Evolutionary conservation across 1,284 basidiomycete genomes (phyloP), one percentile per base, ranked within the genome.

Genomic region (Boletus sp.): DNA sequence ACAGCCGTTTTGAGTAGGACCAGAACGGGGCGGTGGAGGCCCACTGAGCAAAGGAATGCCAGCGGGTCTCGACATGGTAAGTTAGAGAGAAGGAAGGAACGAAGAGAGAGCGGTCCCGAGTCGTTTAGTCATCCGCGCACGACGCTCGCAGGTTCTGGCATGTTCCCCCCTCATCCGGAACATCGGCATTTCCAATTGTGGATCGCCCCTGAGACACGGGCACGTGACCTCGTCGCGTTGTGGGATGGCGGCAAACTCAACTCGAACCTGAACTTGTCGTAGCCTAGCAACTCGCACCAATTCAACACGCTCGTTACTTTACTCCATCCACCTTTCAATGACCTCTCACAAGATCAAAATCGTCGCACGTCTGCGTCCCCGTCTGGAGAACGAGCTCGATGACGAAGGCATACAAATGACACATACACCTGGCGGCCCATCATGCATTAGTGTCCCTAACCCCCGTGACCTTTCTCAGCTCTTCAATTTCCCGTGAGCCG

Each of bases 1-100:
- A 55, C 86, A 89, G 6, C 73, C 69, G 30, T 58, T 57, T 48
- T 81, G 77, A 16, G 66, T 59, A 20, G 65, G 59, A 17, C 69
- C 60, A 0, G 72, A 60, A 30, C 61, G 64, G 7, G 65, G 54
- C 1, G 70, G 68, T 3, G 80, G 79, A 3, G 74, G 79, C 1
- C 84, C 84, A 55, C 85, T 88, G 39, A 89, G 75, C 2, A 89
- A 68, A 1, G 86, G 86, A 48, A 89, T 67, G 30, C 86, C 86
- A 23, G 42, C 9, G 12, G 7, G 47, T 44, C 58, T 57, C 2
- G 59, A 61, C 59, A 61, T 61, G 40, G 32, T 42, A 32, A 38
- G 20, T 9, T 5, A 16, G 6, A 5, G 16, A 10, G 25, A 5
- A 29, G 48, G 25, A 19, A 20, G 9, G 25, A 36, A 23, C 22